These are phyloP conservation scores for Cylindrodendrum hubeiense DNA, from an alignment of 2,329 filamentous ascomycete genomes.

Conservation along the genomic window DNA sequence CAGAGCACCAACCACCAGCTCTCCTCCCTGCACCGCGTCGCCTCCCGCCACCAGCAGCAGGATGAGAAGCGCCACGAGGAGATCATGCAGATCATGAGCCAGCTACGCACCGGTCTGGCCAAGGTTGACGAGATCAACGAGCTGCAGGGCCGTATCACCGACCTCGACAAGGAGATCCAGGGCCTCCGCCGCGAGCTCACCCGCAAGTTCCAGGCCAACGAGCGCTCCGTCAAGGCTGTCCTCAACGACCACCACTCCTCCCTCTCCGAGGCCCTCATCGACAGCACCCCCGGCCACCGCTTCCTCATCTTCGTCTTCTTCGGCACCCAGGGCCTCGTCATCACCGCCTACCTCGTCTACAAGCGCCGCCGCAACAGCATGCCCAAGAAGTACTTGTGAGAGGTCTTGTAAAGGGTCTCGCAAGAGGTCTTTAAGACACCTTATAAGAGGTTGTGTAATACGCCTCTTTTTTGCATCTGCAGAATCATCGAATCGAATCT, in stretches of 20 bases:
- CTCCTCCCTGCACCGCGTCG: slow-evolving; percentile 69
- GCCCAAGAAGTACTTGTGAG: slow-evolving; percentile 92
- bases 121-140: slow-evolving; percentile 59
- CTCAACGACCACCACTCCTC: slow-evolving; percentile 63
- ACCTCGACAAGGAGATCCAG: slow-evolving; percentile 70
- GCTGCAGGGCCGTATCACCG: slow-evolving; percentile 60
- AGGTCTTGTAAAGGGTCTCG: slow-evolving; percentile 53
- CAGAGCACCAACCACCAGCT: slow-evolving; percentile 80
- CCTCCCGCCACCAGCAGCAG: slow-evolving; percentile 63
- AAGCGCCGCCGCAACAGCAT: slow-evolving; percentile 80
- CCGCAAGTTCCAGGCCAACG: slow-evolving; percentile 64
- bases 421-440: slow-evolving; percentile 52
- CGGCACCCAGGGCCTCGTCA: slow-evolving; percentile 79
- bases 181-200: slow-evolving; percentile 67
- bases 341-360: slow-evolving; percentile 79
- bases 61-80: slow-evolving; percentile 70
- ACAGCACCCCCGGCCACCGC: slow-evolving; percentile 63
- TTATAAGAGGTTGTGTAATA: no score
- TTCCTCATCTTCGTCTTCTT: slow-evolving; percentile 77
- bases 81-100: slow-evolving; percentile 60
- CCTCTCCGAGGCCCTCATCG: slow-evolving; percentile 61
- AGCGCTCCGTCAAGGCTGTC: slow-evolving; percentile 64
- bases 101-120: slow-evolving; percentile 60
- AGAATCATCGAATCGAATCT: not conserved
- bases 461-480: no score